A percentile compares a stretch with the other conserved stretches of the same genome.
phyloP scores from a whole-genome alignment of 2,329 filamentous ascomycete species.

The Arthrobotrys iridis region DNA sequence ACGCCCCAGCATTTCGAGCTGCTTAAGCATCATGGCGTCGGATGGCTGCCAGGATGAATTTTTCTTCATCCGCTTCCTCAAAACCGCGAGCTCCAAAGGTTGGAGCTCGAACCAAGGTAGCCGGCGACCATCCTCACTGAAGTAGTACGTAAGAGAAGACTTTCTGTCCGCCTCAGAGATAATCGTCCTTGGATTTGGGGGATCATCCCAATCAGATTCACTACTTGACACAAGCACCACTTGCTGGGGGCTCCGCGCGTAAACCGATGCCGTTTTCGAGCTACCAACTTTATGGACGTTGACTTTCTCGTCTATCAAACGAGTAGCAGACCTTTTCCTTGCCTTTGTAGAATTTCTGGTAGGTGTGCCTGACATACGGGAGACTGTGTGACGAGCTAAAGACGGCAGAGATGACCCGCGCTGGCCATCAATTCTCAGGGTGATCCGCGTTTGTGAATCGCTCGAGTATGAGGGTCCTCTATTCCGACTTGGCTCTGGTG shows the following conservation, averaged over 20 bases:
- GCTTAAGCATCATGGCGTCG: slow-evolving; percentile 83
- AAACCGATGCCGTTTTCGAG: slow-evolving; percentile 3
- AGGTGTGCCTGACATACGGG: not conserved
- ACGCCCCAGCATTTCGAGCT: slow-evolving; percentile 76
- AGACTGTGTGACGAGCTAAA: slow-evolving; percentile 5
- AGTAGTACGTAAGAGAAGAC: slow-evolving; percentile 54
- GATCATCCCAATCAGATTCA: slow-evolving; percentile 58
- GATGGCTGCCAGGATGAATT: slow-evolving; percentile 86
- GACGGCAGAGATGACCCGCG: slow-evolving; percentile 40
- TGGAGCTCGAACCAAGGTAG: slow-evolving; percentile 58
- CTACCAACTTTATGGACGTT: not conserved
- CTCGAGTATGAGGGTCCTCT: slow-evolving; percentile 66
- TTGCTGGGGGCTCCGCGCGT: slow-evolving; percentile 4
- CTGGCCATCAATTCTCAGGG: slow-evolving; percentile 55
- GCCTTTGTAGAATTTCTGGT: slow-evolving; percentile 1
- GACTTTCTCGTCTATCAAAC: slow-evolving; percentile 13
- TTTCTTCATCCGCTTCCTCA: slow-evolving; percentile 90
- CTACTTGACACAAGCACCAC: slow-evolving; percentile 37
- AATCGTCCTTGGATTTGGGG: slow-evolving; percentile 48
- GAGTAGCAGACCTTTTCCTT: slow-evolving; percentile 23
- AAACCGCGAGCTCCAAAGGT: slow-evolving; percentile 69
- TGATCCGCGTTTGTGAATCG: slow-evolving; percentile 55
- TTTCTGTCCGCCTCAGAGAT: slow-evolving; percentile 34
- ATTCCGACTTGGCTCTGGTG: slow-evolving; percentile 71
- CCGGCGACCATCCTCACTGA: slow-evolving; percentile 60